Evolutionary conservation across 495 filamentous ascomycete species (phyloP).

Genomic region (Daldinia caldariorum): DNA sequence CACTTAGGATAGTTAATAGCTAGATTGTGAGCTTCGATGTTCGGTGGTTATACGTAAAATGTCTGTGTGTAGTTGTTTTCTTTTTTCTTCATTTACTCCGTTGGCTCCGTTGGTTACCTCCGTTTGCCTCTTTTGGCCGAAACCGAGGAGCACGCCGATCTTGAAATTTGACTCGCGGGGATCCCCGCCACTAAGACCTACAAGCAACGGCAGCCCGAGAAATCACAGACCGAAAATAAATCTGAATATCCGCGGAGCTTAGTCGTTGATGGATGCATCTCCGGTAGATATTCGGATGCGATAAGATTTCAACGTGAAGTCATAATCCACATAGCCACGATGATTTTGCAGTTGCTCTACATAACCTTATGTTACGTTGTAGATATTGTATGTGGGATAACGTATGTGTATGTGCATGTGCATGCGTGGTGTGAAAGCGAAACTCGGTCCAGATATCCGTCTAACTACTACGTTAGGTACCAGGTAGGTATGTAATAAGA

Average conservation of each 20-base stretch:
- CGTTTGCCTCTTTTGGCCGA: not conserved
- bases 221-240: conserved; percentile 8
- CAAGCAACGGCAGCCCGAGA: conserved; percentile 1
- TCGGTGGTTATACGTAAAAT: conserved; percentile 2
- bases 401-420: too few relatives aligned
- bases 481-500: conserved; percentile 37
- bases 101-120: conserved; percentile 34
- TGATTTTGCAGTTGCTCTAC: not conserved
- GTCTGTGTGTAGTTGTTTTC: too few relatives aligned
- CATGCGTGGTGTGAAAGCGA: conserved; percentile 24
- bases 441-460: conserved; percentile 30
- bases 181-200: conserved; percentile 10
- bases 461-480: too few relatives aligned
- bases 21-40: not conserved
- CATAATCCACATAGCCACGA: conserved; percentile 28
- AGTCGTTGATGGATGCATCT: conserved; percentile 5
- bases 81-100: not conserved
- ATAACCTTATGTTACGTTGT: not conserved
- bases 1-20: conserved; percentile 8
- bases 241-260: conserved; percentile 22
- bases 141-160: conserved; percentile 7
- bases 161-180: conserved; percentile 16
- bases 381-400: conserved; percentile 22
- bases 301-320: conserved; percentile 13
- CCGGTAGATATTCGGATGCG: conserved; percentile 20